Base-by-base conservation (phyloP, 306 rosid species). In the Betula pendula region DNA sequence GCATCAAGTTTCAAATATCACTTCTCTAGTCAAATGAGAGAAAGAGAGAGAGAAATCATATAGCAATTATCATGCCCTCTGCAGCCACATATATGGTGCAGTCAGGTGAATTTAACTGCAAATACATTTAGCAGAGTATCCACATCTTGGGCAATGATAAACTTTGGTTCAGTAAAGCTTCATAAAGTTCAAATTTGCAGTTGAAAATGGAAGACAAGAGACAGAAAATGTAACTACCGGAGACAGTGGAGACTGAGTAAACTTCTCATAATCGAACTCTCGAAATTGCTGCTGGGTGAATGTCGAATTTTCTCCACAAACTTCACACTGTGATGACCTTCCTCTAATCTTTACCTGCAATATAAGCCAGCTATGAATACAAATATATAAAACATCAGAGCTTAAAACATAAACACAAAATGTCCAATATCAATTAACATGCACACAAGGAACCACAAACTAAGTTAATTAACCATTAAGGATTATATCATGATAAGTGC, bases 301-400 rank as follows among this genome's bases (percentile, higher is more conserved):
- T 59, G 81, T 52, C 63, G 92, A 13, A 77, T 91, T 86, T 73
- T 88, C 97, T 74, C 96, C 91, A 78, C 99, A 92, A 76, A 78
- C 89, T 84, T 86, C 89, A 71, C 99, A 95, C 17, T 88, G 85
- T 52, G 19, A 47, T 38, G 97, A 92, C 78, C 91, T 95, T 84
- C 99, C 97, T 70, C 97, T 90, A 82, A 95, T 89, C 89, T 89
- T 92, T 74, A 95, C 97, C 99, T 95, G 89, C 42, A 82, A 68
- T 79, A 24, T 38, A 79, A 77, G 55, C 20, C 31, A 56, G 47
- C 62, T 40, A 63, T 72, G 22, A 73, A 38, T 31, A 60, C 43
- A 13, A 45, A 60, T 24, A 5, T 55, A 76, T 68, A 50, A 25
- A 71, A 62, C 42, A 19, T 5, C 20, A 24, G 29, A 35, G 14